Evolutionary conservation across 768 basidiomycete genomes (phyloP).

Genomic region (Gyrodon lividus): DNA sequence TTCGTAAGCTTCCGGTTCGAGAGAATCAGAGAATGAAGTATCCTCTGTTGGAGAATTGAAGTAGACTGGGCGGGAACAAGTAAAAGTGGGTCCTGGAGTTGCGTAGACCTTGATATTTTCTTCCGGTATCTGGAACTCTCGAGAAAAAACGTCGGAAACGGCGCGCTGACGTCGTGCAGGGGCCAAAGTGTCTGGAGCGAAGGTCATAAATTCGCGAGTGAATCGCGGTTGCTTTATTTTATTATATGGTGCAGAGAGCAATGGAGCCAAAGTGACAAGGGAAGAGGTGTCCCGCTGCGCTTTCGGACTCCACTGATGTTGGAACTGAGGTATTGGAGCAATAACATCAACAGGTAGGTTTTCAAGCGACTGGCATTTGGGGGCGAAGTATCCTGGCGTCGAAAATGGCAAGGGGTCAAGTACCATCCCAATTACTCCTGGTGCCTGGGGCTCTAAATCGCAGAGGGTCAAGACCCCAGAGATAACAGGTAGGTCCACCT

Average conservation of each 20-base stretch:
- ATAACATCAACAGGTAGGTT: not conserved
- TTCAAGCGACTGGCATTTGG: conserved; percentile 3
- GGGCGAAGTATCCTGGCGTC: conserved; percentile 22
- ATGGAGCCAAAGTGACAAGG: conserved; percentile 4
- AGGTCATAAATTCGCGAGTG: conserved; percentile 4
- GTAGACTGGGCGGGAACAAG: conserved; percentile 38
- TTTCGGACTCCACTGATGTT: not conserved
- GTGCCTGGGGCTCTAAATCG: not conserved
- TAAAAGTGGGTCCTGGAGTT: conserved; percentile 49
- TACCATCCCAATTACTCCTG: not conserved
- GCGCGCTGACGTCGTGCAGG: conserved; percentile 17
- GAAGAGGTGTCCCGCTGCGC: conserved; percentile 8
- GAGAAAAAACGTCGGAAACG: conserved; percentile 1
- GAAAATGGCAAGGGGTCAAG: conserved; percentile 20
- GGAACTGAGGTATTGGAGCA: conserved; percentile 3
- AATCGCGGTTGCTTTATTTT: conserved; percentile 5
- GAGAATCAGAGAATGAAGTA: conserved; percentile 40
- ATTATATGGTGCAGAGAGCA: conserved; percentile 5
- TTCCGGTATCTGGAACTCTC: conserved; percentile 1
- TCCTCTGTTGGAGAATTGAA: conserved; percentile 55
- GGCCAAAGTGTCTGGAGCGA: conserved; percentile 2
- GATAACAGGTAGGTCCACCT: not conserved
- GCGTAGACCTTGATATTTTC: conserved; percentile 31
- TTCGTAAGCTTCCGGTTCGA: conserved; percentile 35
- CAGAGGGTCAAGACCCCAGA: not conserved